phyloP scores from a whole-genome alignment of 257 asterid species.

The Ophiorrhiza pumila region DNA sequence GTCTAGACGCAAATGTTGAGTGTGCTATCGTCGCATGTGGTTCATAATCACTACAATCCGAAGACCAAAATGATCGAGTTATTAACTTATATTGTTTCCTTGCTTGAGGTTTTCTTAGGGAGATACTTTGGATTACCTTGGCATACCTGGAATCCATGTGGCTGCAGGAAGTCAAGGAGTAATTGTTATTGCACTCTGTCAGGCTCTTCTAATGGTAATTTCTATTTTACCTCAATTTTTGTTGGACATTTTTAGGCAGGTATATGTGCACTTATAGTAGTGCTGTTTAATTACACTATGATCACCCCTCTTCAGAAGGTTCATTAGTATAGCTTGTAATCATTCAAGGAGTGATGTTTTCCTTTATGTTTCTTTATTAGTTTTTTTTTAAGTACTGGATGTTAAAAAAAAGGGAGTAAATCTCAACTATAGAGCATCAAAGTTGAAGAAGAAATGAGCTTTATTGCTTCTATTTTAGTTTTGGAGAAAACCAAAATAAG shows the following conservation, averaged over 20 bases:
- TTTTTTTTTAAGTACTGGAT: background rate
- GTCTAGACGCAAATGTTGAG: background rate
- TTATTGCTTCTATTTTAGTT: background rate
- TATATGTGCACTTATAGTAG: no score
- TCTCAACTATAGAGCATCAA: background rate
- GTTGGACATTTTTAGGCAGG: background rate
- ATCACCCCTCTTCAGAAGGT: no score
- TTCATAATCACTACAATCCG: background rate
- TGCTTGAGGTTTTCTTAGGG: constrained; percentile 54
- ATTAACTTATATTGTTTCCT: constrained; percentile 1
- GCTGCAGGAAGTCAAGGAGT: constrained; percentile 99
- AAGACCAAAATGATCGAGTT: background rate
- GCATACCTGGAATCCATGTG: constrained; percentile 94
- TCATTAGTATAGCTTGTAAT: no score
- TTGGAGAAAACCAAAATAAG: background rate
- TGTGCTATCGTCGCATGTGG: background rate
- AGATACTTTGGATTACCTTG: constrained; percentile 86
- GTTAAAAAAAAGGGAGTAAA: background rate
- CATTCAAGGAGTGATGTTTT: background rate
- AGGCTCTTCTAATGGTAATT: constrained; percentile 83
- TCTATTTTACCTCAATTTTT: background rate
- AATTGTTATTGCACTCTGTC: constrained; percentile 81
- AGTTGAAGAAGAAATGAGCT: background rate
- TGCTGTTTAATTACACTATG: no score
- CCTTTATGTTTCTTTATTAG: background rate